Base-by-base conservation (phyloP, 805 yeast genomes). In the Kluyveromyces nonfermentans region DNA sequence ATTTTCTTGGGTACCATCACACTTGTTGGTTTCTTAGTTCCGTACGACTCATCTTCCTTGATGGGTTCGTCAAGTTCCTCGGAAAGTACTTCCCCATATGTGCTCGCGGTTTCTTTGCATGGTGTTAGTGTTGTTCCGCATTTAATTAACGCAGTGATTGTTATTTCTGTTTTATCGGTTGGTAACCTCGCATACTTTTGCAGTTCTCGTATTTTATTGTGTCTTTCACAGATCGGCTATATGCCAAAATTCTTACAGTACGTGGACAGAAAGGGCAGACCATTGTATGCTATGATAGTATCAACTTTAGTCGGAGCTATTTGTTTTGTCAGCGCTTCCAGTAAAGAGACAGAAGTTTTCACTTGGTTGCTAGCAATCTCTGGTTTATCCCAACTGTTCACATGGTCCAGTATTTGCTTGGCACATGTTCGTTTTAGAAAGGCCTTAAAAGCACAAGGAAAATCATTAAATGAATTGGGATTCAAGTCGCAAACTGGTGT, bases 121-220 rank as follows among this genome's bases (percentile, higher is more conserved):
- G 82, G 83, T 53, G 77, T 82, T 51, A 65, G 68, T 40, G 85
- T 78, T 35, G 72, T 81, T 39, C 88, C 88, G 40, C 76, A 80
- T 39, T 78, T 82, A 50, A 80, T 82, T 68, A 82, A 82, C 58
- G 85, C 78, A 16, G 86, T 82, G 40, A 81, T 82, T 52, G 65
- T 82, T 63, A 58, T 82, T 42, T 80, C 88, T 1, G 87, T 82
- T 22, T 59, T 81, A 42, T 82, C 88, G 7, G 88, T 82, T 43
- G 88, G 86, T 57, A 82, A 82, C 67, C 78, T 88, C 20, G 79
- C 88, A 2, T 80, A 80, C 38, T 82, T 73, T 59, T 84, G 81
- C 20, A 72, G 81, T 52, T 80, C 88, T 36, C 75, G 89, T 70
- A 72, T 85, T n/a, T 59, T 82, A 43, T 77, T 79, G 47, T 73